Conservation (phyloP, 2,329 filamentous ascomycete genomes). For the Aspergillus intermedius region DNA sequence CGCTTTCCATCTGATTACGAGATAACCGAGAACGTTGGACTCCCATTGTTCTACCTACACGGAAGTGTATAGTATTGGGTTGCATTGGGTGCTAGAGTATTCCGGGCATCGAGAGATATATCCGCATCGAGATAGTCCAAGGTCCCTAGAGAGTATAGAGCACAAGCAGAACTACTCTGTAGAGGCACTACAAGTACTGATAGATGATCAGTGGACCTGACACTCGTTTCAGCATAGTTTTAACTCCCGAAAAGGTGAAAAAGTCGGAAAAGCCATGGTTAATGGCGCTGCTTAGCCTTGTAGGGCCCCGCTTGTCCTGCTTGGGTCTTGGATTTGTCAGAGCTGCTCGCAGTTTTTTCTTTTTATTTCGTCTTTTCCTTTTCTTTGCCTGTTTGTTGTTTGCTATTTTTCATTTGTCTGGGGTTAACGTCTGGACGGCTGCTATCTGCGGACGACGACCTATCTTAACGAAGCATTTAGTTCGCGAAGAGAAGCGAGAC, state of each 20-base stretch:
- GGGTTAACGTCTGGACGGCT: not conserved
- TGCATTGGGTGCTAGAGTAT: too few species aligned
- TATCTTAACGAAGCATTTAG: not conserved
- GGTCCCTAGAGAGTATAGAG: not conserved
- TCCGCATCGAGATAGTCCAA: too few species aligned
- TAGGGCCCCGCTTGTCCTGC: conserved; percentile 1
- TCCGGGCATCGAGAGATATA: too few species aligned
- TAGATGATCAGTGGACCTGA: not conserved
- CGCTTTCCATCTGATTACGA: not conserved
- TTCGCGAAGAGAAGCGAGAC: not conserved
- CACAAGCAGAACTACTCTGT: not conserved
- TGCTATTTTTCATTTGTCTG: not conserved
- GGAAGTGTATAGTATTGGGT: not conserved
- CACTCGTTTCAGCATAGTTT: not conserved
- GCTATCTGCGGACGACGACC: not conserved
- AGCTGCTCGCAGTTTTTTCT: not conserved
- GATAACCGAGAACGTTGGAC: too few species aligned
- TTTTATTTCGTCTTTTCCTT: not conserved
- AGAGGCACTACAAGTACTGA: too few species aligned
- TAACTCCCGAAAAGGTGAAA: not conserved
- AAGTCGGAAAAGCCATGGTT: not conserved
- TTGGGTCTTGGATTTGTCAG: not conserved
- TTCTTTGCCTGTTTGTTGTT: not conserved
- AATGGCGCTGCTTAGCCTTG: not conserved
- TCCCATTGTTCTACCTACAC: not conserved